A percentile compares a stretch with the other conserved stretches of the same genome.
Conservation (phyloP, 1,284 basidiomycete species). For the Sanghuangporus sanghuang region DNA sequence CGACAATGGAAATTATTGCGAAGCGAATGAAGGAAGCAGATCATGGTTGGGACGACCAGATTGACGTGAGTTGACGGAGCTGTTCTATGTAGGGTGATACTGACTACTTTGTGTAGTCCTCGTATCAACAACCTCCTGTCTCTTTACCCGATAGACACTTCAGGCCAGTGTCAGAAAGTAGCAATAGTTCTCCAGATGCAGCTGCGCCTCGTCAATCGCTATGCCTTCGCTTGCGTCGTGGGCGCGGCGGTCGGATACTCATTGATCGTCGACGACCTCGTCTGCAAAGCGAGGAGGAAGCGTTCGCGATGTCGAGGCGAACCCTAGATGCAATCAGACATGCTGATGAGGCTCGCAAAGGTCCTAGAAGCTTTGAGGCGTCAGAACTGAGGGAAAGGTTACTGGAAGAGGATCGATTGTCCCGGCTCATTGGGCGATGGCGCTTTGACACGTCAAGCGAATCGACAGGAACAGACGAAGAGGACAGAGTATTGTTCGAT, state of each 20-base stretch:
- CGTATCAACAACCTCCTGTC: constrained; percentile 50
- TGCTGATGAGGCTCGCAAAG: not conserved
- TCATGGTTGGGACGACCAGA: constrained; percentile 80
- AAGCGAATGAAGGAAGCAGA: constrained; percentile 69
- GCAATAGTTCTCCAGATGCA: constrained; percentile 30
- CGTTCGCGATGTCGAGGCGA: not conserved
- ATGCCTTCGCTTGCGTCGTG: constrained; percentile 69
- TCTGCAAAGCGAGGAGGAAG: constrained; percentile 20
- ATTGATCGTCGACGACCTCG: constrained; percentile 64
- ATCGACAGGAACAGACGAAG: constrained; percentile 61
- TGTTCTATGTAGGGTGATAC: constrained; percentile 1
- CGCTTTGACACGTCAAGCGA: constrained; percentile 60
- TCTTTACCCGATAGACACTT: constrained; percentile 53
- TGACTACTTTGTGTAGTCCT: constrained; percentile 37
- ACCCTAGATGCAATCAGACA: not conserved
- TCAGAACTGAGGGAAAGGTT: constrained; percentile 35
- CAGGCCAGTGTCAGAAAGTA: constrained; percentile 47
- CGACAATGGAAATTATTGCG: constrained; percentile 65
- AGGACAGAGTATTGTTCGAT: constrained; percentile 62
- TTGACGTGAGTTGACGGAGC: constrained; percentile 54
- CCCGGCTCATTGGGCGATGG: constrained; percentile 58
- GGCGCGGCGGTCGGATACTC: constrained; percentile 77
- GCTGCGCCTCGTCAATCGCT: constrained; percentile 33
- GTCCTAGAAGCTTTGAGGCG: not conserved
- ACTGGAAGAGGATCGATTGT: constrained; percentile 32